Evolutionary conservation across 805 yeast genomes (phyloP).

Genomic region (Metschnikowia similis): DNA sequence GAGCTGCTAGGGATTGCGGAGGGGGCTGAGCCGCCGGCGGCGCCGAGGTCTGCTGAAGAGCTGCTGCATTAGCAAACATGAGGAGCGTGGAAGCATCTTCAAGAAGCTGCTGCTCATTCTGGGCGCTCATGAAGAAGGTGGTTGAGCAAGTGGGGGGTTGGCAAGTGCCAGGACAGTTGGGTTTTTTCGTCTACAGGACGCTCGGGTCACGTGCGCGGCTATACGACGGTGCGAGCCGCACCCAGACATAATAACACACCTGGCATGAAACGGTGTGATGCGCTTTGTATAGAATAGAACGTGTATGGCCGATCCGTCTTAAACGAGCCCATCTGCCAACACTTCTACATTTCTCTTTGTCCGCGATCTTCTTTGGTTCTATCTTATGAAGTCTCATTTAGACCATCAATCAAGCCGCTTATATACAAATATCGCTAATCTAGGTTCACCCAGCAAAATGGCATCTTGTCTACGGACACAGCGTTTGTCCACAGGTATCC

Average conservation of each 20-base stretch:
- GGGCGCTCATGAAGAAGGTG: constrained; percentile 10
- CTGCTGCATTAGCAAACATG: constrained; percentile 56
- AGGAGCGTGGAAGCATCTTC: constrained; percentile 61
- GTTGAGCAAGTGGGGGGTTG: background rate
- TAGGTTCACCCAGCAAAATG: no score
- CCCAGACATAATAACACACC: background rate
- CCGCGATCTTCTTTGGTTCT: no score
- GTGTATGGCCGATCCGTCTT: background rate
- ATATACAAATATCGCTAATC: no score
- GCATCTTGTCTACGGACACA: no score
- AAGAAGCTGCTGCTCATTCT: constrained; percentile 38
- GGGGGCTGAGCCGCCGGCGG: background rate
- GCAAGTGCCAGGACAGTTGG: background rate
- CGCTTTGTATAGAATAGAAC: background rate
- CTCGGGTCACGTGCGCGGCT: constrained; percentile 1
- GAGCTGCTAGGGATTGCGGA: background rate
- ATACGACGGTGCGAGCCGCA: constrained; percentile 5
- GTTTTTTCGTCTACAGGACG: background rate
- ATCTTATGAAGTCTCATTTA: no score
- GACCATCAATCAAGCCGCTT: no score
- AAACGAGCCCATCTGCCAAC: no score
- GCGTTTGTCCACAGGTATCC: no score
- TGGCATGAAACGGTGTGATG: background rate
- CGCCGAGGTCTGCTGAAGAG: constrained; percentile 32
- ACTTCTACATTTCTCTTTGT: no score